Conservation (phyloP, 75 land plant genomes). For the Picea glauca region DNA sequence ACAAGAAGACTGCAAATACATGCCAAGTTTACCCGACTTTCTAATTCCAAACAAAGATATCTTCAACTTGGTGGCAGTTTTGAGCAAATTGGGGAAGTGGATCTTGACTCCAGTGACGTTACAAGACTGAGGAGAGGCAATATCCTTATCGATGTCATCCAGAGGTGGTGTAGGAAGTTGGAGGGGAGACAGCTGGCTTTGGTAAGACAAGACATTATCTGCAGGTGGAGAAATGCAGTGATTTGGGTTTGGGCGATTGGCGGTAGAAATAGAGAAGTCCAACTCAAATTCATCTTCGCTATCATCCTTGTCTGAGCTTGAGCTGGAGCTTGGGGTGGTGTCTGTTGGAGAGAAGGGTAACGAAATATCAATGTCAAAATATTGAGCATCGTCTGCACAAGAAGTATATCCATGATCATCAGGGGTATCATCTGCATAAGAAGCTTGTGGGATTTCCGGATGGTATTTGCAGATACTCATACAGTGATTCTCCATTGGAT, state of each 20-base stretch:
- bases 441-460: too few species aligned
- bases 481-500: too few species aligned
- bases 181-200: conserved; percentile 30
- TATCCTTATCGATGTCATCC: conserved; percentile 11
- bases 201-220: conserved; percentile 27
- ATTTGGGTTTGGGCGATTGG: conserved; percentile 8
- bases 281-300: conserved; percentile 16
- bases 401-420: too few species aligned
- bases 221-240: conserved; percentile 25
- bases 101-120: conserved; percentile 11
- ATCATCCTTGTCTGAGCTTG: conserved; percentile 4
- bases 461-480: too few species aligned
- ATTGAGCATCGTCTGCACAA: too few species aligned
- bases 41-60: conserved; percentile 45
- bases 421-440: too few species aligned
- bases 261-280: conserved; percentile 15
- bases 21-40: conserved; percentile 23
- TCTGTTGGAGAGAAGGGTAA: too few species aligned
- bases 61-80: conserved; percentile 50
- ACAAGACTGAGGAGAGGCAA: not conserved
- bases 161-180: conserved; percentile 10
- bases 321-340: not conserved
- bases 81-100: conserved; percentile 33
- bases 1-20: conserved; percentile 1
- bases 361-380: too few species aligned